Evolutionary conservation across 768 basidiomycete species (phyloP), one percentile per base, ranked within the genome.

Genomic region (Fomitopsis pulvina): DNA sequence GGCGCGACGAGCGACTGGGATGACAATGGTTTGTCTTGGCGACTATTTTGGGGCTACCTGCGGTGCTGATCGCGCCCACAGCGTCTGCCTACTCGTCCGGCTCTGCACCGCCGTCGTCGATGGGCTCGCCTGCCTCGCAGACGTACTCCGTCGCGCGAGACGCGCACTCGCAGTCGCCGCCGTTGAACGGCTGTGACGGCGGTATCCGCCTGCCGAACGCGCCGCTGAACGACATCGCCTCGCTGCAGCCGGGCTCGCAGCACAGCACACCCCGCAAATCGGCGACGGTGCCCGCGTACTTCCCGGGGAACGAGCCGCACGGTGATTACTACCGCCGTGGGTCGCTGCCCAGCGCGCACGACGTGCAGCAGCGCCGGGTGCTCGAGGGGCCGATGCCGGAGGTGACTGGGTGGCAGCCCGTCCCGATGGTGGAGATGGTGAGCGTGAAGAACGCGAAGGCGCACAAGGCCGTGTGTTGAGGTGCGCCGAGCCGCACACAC

Each of bases 1-100:
- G 79, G 77, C 0, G 75, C 74, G 56, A 75, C 77, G 56, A 87
- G 85, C 55, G 88, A 91, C 62, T 91, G 87, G 87, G 87, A 91
- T 62, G 87, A 89, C 64, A 78, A 68, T 68, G 75, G 87, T 87
- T 63, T 61, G 85, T 64, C 21, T 2, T n/a, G 8, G 12, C 14
- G 28, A 39, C 45, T 38, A 51, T 50, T 22, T 41, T 37, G 7
- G 27, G 6, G n/a, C n/a, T 27, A 42, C 24, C 10, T 25, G 45
- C 66, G 64, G 63, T 18, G 63, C 63, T 1, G 51, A 43, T 62
- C 42, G 28, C 24, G 58, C 51, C 30, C 47, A 50, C 63, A 69
- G 68, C 67, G 24, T 69, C 68, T 4, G 59, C 61, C 30, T 83
- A 81, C 16, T 76, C 75, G 3, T 73, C 78, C n/a, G 69, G 77